These are phyloP conservation scores for Ophiocordyceps sinensis DNA, from an alignment of 2,329 filamentous ascomycete genomes.

Conservation along the genomic window DNA sequence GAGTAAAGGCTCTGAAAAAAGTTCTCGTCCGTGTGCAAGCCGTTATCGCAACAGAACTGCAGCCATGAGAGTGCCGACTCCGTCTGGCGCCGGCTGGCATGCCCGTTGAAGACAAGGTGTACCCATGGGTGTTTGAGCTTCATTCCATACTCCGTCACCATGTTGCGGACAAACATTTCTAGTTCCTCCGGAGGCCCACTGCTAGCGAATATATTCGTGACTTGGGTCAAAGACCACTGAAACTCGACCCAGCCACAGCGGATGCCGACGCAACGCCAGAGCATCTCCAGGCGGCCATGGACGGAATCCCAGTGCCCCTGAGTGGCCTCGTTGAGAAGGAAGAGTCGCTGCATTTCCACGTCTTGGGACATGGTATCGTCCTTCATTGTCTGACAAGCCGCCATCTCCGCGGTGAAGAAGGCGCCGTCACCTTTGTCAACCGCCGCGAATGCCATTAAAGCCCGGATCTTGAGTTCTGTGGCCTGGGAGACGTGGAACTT, in stretches of 20 bases:
- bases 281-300: slow-evolving; percentile 7
- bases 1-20: slow-evolving; percentile 14
- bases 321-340: slow-evolving; percentile 14
- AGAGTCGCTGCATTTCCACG: slow-evolving; percentile 12
- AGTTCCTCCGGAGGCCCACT: slow-evolving; percentile 11
- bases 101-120: slow-evolving; percentile 14
- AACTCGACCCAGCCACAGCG: slow-evolving; percentile 8
- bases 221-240: slow-evolving; percentile 11
- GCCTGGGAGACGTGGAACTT: slow-evolving; percentile 4
- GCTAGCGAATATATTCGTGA: slow-evolving; percentile 20
- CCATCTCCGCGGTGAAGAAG: slow-evolving; percentile 12
- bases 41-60: slow-evolving; percentile 14
- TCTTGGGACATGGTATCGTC: slow-evolving; percentile 8
- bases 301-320: slow-evolving; percentile 13
- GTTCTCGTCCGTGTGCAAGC: slow-evolving; percentile 13
- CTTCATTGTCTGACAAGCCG: slow-evolving; percentile 8
- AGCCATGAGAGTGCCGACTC: slow-evolving; percentile 16
- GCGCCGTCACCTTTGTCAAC: slow-evolving; percentile 13
- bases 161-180: slow-evolving; percentile 14
- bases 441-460: slow-evolving; percentile 12
- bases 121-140: slow-evolving; percentile 13
- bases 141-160: slow-evolving; percentile 12
- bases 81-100: slow-evolving; percentile 14
- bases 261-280: slow-evolving; percentile 7
- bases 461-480: slow-evolving; percentile 14